phyloP scores from a whole-genome alignment of 2,329 filamentous ascomycete species.

The Fusarium secorum region DNA sequence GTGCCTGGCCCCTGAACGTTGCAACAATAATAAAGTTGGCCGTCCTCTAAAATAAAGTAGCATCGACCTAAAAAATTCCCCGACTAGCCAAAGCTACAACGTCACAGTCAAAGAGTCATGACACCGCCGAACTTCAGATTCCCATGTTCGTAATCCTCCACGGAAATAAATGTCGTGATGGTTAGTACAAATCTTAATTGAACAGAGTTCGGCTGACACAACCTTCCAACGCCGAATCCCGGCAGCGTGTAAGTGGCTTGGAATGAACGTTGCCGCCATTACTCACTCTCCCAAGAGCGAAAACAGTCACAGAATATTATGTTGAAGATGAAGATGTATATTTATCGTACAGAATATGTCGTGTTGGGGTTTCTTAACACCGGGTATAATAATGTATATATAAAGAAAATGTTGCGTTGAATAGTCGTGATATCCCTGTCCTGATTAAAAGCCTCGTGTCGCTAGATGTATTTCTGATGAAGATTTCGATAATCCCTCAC shows the following conservation, averaged over 20 bases:
- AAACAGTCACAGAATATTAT: accelerated
- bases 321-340: accelerated
- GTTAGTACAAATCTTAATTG: neutral
- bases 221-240: neutral
- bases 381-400: conserved; percentile 15
- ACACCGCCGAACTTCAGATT: neutral
- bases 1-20: accelerated
- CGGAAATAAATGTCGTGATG: neutral
- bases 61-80: neutral
- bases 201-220: neutral
- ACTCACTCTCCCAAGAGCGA: accelerated
- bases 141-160: neutral
- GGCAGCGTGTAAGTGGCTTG: neutral
- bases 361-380: neutral
- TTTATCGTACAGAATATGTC: neutral
- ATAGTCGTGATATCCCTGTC: neutral
- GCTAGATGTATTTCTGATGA: conserved; percentile 40
- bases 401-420: neutral
- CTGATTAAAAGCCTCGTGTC: conserved; percentile 30
- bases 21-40: neutral
- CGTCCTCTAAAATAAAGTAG: neutral
- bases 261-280: neutral
- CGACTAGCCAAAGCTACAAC: neutral
- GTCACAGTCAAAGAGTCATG: neutral
- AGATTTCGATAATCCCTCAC: conserved; percentile 35